A percentile compares a stretch with the other conserved stretches of the same genome.
Evolutionary conservation across 1,139 yeast genomes (phyloP).

Genomic region (Geotrichum klebahnii): DNA sequence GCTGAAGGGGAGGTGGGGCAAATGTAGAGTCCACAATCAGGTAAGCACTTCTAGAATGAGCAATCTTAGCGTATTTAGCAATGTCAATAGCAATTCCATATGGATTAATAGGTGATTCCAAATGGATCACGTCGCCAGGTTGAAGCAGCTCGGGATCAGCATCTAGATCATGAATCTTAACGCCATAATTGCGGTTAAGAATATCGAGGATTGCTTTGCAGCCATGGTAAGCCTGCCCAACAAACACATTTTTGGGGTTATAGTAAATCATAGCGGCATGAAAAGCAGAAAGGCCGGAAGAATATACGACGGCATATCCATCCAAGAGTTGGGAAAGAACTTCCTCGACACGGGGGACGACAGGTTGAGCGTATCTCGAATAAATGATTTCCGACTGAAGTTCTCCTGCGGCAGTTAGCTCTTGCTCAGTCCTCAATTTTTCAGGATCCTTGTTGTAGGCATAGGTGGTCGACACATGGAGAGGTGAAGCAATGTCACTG

Average conservation of each 20-base stretch:
- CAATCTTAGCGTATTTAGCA: constrained; percentile 55
- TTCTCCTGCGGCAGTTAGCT: constrained; percentile 35
- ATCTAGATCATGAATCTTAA: constrained; percentile 51
- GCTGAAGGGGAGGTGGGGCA: constrained; percentile 88
- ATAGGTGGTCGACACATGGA: constrained; percentile 76
- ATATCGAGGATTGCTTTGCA: constrained; percentile 65
- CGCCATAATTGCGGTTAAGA: constrained; percentile 56
- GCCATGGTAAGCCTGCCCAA: constrained; percentile 85
- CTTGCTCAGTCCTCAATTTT: constrained; percentile 45
- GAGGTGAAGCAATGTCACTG: constrained; percentile 70
- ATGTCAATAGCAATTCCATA: constrained; percentile 68
- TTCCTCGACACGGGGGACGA: constrained; percentile 61
- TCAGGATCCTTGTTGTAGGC: constrained; percentile 60
- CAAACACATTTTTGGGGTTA: constrained; percentile 70
- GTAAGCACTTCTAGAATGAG: constrained; percentile 66
- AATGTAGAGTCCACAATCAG: constrained; percentile 79
- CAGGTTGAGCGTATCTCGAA: constrained; percentile 73
- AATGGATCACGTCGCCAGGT: constrained; percentile 71
- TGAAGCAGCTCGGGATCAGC: constrained; percentile 51
- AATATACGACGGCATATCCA: constrained; percentile 59
- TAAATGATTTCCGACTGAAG: constrained; percentile 45
- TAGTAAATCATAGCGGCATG: constrained; percentile 65
- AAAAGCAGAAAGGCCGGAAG: constrained; percentile 78
- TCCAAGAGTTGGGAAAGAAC: constrained; percentile 54
- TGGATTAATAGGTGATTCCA: constrained; percentile 89